Percentiles rank a stretch among this genome's conserved stretches.
These are phyloP conservation scores for Orbilia quercus DNA, from an alignment of 2,329 filamentous ascomycete genomes.

Conservation along the genomic window DNA sequence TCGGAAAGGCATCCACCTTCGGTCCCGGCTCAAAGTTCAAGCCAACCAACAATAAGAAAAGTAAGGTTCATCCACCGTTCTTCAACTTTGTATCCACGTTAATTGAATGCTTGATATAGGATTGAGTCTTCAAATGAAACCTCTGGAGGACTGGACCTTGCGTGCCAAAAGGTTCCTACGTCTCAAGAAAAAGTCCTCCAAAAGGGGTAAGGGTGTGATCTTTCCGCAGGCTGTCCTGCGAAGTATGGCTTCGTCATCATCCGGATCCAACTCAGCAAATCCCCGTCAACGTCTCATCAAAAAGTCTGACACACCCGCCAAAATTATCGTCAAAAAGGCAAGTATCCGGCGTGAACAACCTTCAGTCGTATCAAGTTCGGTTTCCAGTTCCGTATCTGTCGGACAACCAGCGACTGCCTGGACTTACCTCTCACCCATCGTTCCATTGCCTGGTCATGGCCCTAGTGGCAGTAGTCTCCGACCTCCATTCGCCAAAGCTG, in stretches of 20 bases:
- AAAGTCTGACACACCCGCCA: constrained; percentile 21
- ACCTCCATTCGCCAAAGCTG: constrained; percentile 1
- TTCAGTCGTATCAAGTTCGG: constrained; percentile 16
- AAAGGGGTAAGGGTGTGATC: constrained; percentile 8
- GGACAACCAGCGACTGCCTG: constrained; percentile 28
- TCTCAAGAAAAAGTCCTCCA: constrained; percentile 20
- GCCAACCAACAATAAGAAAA: not conserved
- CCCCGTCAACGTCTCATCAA: constrained; percentile 23
- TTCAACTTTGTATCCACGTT: not conserved
- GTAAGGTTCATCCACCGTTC: constrained; percentile 1
- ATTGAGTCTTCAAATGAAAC: constrained; percentile 20
- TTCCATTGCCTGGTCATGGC: constrained; percentile 23
- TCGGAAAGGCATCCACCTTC: constrained; percentile 30
- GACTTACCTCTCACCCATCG: constrained; percentile 35
- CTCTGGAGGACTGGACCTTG: constrained; percentile 32
- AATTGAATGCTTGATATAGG: not conserved
- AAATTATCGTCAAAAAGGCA: constrained; percentile 38
- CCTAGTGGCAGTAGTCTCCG: not conserved
- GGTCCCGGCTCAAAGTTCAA: not conserved
- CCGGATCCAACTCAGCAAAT: constrained; percentile 29
- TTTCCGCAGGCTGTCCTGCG: not conserved
- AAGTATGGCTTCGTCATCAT: constrained; percentile 27
- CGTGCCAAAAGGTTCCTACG: constrained; percentile 31
- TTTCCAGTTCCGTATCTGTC: constrained; percentile 19
- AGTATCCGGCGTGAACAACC: constrained; percentile 18